These are phyloP conservation scores for Suillus alpinus DNA, from an alignment of 768 basidiomycete genomes.

Conservation along the genomic window DNA sequence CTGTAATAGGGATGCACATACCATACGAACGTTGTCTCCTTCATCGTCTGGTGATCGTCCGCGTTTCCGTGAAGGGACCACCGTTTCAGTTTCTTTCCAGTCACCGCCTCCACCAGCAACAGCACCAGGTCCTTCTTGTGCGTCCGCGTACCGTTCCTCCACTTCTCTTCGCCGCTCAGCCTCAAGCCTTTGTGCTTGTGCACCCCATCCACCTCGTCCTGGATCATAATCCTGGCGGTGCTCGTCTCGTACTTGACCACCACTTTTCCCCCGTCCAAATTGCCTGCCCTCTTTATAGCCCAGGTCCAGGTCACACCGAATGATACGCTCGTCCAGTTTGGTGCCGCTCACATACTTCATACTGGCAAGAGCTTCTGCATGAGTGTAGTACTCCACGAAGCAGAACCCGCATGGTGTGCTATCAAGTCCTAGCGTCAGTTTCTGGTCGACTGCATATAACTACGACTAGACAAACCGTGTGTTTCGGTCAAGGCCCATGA, in stretches of 20 bases:
- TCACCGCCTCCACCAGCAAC: conserved; percentile 84
- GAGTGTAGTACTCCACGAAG: conserved; percentile 95
- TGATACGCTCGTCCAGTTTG: conserved; percentile 97
- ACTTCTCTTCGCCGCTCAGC: conserved; percentile 76
- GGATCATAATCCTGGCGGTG: conserved; percentile 96
- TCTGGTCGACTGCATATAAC: background rate
- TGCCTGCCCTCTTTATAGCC: conserved; percentile 97
- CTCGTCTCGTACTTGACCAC: conserved; percentile 95
- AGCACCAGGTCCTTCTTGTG: conserved; percentile 73
- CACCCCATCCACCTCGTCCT: conserved; percentile 94
- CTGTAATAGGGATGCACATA: conserved; percentile 31
- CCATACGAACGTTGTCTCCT: conserved; percentile 54
- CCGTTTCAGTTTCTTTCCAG: conserved; percentile 70
- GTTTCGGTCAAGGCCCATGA: conserved; percentile 92
- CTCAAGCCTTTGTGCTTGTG: conserved; percentile 73
- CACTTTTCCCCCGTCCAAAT: conserved; percentile 95
- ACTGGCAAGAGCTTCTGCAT: conserved; percentile 87
- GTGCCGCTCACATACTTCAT: conserved; percentile 97
- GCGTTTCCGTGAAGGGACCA: conserved; percentile 52
- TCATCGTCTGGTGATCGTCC: conserved; percentile 80
- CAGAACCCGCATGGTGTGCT: conserved; percentile 95
- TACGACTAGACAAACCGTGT: conserved; percentile 54
- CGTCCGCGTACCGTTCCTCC: conserved; percentile 84
- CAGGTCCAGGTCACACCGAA: conserved; percentile 95
- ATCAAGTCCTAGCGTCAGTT: conserved; percentile 11